phyloP scores from a whole-genome alignment of 257 asterid species.

The Salvia miltiorrhiza region DNA sequence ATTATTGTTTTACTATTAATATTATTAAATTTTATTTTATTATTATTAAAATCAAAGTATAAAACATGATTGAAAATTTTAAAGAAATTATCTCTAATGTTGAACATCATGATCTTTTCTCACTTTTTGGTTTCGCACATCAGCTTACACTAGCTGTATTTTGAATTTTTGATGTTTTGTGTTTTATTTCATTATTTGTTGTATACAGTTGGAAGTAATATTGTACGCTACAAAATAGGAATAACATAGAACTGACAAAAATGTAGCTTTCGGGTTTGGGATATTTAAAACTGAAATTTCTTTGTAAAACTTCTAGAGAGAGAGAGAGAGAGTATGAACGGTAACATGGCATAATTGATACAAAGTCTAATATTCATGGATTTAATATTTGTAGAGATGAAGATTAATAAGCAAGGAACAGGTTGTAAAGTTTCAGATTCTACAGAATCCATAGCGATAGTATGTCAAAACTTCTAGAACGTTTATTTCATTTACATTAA shows the following conservation, averaged over 20 bases:
- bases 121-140: not conserved
- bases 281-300: not conserved
- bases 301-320: not conserved
- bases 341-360: not conserved
- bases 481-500: not conserved
- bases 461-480: slow-evolving; percentile 6
- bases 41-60: too few species aligned
- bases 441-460: not conserved
- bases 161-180: not conserved
- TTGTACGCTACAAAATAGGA: not conserved
- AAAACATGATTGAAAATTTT: too few species aligned
- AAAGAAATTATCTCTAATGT: too few species aligned
- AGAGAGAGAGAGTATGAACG: not conserved
- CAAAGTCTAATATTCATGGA: not conserved
- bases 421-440: not conserved
- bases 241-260: not conserved
- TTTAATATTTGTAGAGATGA: not conserved
- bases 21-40: too few species aligned
- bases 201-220: too few species aligned
- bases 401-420: not conserved
- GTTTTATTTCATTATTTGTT: too few species aligned
- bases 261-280: not conserved
- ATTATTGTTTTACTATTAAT: too few species aligned
- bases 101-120: too few species aligned
- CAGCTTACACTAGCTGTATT: not conserved